Evolutionary conservation across 345 rosid genomes (phyloP).

Genomic region (Boechera stricta): DNA sequence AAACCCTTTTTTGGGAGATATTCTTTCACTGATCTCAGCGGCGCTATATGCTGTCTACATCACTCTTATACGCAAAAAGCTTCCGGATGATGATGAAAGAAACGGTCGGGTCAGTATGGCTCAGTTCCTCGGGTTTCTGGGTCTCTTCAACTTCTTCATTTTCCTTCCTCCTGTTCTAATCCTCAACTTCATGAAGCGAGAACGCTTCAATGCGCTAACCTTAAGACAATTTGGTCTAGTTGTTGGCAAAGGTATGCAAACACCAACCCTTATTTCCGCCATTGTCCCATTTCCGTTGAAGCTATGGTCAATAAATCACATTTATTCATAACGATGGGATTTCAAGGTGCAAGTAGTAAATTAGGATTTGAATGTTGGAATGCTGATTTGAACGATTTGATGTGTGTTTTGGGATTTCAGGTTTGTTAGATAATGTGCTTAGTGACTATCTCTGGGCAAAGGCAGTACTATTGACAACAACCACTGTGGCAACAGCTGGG

Average conservation of each 20-base stretch:
- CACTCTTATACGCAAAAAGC: constrained; percentile 82
- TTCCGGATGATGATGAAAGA: constrained; percentile 86
- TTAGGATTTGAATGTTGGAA: background rate
- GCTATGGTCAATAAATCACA: background rate
- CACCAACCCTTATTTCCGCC: background rate
- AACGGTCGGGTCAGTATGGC: constrained; percentile 83
- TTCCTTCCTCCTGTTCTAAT: constrained; percentile 81
- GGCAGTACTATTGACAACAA: constrained; percentile 87
- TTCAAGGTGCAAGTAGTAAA: background rate
- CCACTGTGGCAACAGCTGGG: constrained; percentile 94
- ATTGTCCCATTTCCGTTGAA: background rate
- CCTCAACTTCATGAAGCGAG: constrained; percentile 70
- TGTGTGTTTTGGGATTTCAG: constrained; percentile 43
- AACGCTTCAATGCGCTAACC: constrained; percentile 64
- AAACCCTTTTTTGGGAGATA: constrained; percentile 79
- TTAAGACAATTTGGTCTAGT: constrained; percentile 76
- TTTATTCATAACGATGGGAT: too few relatives aligned
- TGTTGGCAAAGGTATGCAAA: constrained; percentile 77
- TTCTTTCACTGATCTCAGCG: constrained; percentile 79
- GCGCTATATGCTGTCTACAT: constrained; percentile 78
- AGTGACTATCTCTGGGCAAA: constrained; percentile 97
- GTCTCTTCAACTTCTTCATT: constrained; percentile 77
- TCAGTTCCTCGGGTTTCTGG: constrained; percentile 87
- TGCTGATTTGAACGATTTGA: background rate
- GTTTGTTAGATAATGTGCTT: constrained; percentile 88